Percentiles rank a stretch among this genome's conserved stretches.
Conservation (phyloP, 2,329 filamentous ascomycete species). For the Periglandula ipomoeae region DNA sequence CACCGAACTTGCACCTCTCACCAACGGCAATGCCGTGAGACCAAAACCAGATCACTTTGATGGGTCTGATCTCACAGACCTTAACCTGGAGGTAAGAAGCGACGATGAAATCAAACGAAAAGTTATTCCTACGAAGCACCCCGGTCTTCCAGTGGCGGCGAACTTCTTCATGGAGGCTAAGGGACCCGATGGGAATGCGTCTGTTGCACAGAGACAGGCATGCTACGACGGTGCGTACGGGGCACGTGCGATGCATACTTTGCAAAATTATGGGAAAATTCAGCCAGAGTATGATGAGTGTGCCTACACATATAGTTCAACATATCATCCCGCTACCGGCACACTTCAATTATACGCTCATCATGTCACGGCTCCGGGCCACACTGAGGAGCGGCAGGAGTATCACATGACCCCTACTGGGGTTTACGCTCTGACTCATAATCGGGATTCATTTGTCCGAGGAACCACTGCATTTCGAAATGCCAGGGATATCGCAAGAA, state of each 20-base stretch:
- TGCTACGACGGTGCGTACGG: constrained; percentile 26
- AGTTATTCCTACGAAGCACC: constrained; percentile 25
- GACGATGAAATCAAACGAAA: not conserved
- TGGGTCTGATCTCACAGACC: not conserved
- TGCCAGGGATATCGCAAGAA: constrained; percentile 26
- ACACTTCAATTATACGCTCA: constrained; percentile 24
- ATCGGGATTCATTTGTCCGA: constrained; percentile 19
- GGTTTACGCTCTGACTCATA: constrained; percentile 17
- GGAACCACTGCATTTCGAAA: constrained; percentile 29
- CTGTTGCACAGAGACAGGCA: constrained; percentile 22
- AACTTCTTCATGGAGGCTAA: constrained; percentile 32
- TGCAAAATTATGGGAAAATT: constrained; percentile 22
- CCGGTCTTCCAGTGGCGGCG: constrained; percentile 20
- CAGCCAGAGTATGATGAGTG: constrained; percentile 25
- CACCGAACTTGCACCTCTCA: constrained; percentile 24
- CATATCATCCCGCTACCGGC: constrained; percentile 24
- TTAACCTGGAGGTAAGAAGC: not conserved
- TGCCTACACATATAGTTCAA: constrained; percentile 24
- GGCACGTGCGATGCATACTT: constrained; percentile 22
- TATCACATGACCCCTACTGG: constrained; percentile 29
- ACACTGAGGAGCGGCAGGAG: constrained; percentile 14
- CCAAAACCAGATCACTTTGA: constrained; percentile 11
- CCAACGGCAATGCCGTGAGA: constrained; percentile 19
- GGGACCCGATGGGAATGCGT: constrained; percentile 18
- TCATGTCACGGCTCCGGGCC: constrained; percentile 13